Evolutionary conservation across 2,329 filamentous ascomycete species (phyloP).

Genomic region (Aspergillus sp.): DNA sequence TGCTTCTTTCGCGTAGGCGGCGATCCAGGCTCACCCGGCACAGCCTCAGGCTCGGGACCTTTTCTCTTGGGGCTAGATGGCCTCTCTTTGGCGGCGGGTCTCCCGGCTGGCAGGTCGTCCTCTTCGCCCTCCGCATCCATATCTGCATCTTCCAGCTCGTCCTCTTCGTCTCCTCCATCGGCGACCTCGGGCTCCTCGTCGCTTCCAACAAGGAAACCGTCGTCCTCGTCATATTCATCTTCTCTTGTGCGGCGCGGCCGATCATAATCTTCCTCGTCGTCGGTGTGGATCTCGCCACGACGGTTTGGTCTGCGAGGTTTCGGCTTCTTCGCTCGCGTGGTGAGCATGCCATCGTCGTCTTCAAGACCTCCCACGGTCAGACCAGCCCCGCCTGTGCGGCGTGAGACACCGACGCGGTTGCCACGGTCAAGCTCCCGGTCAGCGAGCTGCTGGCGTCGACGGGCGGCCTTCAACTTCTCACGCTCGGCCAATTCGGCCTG

Average conservation of each 20-base stretch:
- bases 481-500: conserved; percentile 52
- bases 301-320: conserved; percentile 33
- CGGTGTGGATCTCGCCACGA: conserved; percentile 40
- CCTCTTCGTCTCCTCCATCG: conserved; percentile 36
- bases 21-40: conserved; percentile 22
- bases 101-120: conserved; percentile 22
- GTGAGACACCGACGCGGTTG: conserved; percentile 37
- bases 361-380: conserved; percentile 50
- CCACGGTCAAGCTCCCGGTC: conserved; percentile 48
- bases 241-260: conserved; percentile 48
- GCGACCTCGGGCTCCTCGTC: conserved; percentile 41
- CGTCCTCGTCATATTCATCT: conserved; percentile 74
- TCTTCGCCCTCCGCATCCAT: conserved; percentile 38
- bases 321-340: conserved; percentile 31
- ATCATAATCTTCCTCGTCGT: conserved; percentile 41
- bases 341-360: conserved; percentile 44
- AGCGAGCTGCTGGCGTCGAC: conserved; percentile 47
- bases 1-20: conserved; percentile 37
- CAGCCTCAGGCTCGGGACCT: conserved; percentile 10
- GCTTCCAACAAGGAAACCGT: conserved; percentile 59
- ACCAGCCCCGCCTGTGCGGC: conserved; percentile 39
- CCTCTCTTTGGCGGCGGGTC: conserved; percentile 18
- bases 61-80: conserved; percentile 13
- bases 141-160: conserved; percentile 34
- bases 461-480: conserved; percentile 46